Base-by-base conservation (phyloP, 495 filamentous ascomycete species). In the Ramalina intermedia region DNA sequence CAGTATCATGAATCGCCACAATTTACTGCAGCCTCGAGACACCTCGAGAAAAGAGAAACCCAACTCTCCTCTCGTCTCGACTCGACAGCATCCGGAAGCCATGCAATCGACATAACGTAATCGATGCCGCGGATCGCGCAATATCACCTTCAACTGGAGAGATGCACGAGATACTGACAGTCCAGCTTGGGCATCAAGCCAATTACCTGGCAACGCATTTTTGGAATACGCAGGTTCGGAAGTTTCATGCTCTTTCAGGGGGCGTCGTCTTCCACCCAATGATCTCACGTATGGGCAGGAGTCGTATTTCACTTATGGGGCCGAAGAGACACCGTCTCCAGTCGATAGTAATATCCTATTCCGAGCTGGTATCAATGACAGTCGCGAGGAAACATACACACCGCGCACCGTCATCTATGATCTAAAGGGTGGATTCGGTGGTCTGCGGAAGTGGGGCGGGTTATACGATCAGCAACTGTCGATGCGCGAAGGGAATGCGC, bases 151-250 rank as follows among this genome's bases (percentile, higher is more conserved):
- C 29, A 7, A 11, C 29, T 33, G 29, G 29, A 33, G 29, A 16
- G 1, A 99, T 99, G 91, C 88, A 93, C 68, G 91, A 99, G 62
- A 88, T 96, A 51, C 73, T 99, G 49, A 95, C 91, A 1, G 67
- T 96, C 39, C 91, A 99, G 68, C 76, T 96, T 46, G 91, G 91
- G 37, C 85, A 94, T 57, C 79, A 81, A 60, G 84, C 81, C 58
- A 99, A 99, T 67, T 94, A 96, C 57, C 63, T 96, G 24, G 88
- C 82, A n/a, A 94, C 86, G 0, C 91, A 99, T 68, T 96, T 94
- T 62, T 99, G 93, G 93, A 99, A 99, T 57, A 72, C 87, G 24
- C 90, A 96, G 70, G 81, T 84, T 68, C 7, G 21, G 11, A 26
- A 26, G 26, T 26, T 13, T 44, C 55, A 38, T 50, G 33, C 21